Base-by-base conservation (phyloP, 331 rosid species). In the Prunus yedoensis region DNA sequence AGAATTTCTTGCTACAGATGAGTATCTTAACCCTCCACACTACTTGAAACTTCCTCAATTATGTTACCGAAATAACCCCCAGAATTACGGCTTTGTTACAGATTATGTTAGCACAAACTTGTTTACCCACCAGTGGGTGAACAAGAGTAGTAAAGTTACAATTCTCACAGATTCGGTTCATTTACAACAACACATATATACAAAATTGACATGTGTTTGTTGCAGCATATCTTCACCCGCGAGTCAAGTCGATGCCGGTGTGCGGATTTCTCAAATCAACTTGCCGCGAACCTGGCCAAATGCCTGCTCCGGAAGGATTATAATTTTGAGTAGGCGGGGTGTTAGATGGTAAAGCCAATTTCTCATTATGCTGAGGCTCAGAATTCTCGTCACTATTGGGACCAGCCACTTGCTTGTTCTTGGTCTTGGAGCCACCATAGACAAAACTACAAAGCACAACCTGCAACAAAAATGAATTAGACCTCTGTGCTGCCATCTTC, bases 161-260 rank as follows among this genome's bases (percentile, higher is more conserved):
- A 78, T 73, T 87, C 88, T 80, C 84, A 78, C 85, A 78, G 75
- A 74, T 80, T 74, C 79, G 59, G 78, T 74, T 80, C 82, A 85
- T 92, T 78, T 88, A 88, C 97, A 87, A 82, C 88, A 81, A 83
- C 85, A 88, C 82, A 68, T 89, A 88, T 86, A 84, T 87, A 91
- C 94, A 90, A 87, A 90, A 83, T 84, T 76, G 81, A 59, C 84
- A 85, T 85, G 85, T 80, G 85, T 82, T 82, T 85, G 85, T 87
- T 77, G 83, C 81, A 70, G 73, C 73, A 73, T 60, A 28, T 71
- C 49, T 78, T 90, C 89, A 92, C 46, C 98, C 98, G 13, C 93
- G 96, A 50, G 81, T 95, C 90, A 92, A 82, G 89, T 92, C 99
- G 68, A 95, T 91, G 74, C 99, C 99, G 1, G 90, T 91, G 79